phyloP scores from a whole-genome alignment of 768 basidiomycete species.

The Boletus pseudopeckii region DNA sequence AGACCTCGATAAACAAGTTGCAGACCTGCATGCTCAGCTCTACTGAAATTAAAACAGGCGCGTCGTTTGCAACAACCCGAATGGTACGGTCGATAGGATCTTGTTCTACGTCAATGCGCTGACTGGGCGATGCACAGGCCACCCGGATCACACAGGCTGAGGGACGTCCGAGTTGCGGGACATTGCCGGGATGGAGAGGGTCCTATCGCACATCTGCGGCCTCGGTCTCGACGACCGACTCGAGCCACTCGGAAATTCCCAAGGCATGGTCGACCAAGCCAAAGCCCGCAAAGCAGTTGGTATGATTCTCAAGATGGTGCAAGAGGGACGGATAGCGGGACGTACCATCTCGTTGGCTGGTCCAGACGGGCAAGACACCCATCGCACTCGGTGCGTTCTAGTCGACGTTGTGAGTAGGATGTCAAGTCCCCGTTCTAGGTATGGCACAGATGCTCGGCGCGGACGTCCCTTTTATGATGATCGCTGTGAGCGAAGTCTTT shows the following conservation, averaged over 20 bases:
- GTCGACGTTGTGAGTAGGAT: background rate
- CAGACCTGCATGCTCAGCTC: slow-evolving; percentile 72
- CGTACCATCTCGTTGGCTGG: slow-evolving; percentile 96
- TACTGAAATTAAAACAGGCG: slow-evolving; percentile 8
- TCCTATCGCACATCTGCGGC: slow-evolving; percentile 78
- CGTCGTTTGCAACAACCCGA: slow-evolving; percentile 16
- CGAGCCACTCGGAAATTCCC: slow-evolving; percentile 82
- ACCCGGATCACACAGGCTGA: slow-evolving; percentile 66
- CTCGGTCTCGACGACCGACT: slow-evolving; percentile 89
- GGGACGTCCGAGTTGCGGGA: slow-evolving; percentile 78
- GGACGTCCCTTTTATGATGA: slow-evolving; percentile 97
- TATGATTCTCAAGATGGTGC: slow-evolving; percentile 97
- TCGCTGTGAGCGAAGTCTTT: slow-evolving; percentile 97
- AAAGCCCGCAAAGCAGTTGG: slow-evolving; percentile 97
- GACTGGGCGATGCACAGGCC: slow-evolving; percentile 36
- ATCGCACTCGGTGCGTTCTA: slow-evolving; percentile 81
- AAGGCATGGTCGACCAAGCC: slow-evolving; percentile 97
- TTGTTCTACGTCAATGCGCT: background rate
- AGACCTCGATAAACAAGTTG: slow-evolving; percentile 89
- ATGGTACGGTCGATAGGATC: slow-evolving; percentile 26
- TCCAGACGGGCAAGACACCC: slow-evolving; percentile 94
- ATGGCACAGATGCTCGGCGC: slow-evolving; percentile 96
- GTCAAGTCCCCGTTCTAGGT: slow-evolving; percentile 48
- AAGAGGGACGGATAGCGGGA: slow-evolving; percentile 93
- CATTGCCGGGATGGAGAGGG: slow-evolving; percentile 88